Conservation (phyloP, 495 filamentous ascomycete species). For the Cercophora samala region DNA sequence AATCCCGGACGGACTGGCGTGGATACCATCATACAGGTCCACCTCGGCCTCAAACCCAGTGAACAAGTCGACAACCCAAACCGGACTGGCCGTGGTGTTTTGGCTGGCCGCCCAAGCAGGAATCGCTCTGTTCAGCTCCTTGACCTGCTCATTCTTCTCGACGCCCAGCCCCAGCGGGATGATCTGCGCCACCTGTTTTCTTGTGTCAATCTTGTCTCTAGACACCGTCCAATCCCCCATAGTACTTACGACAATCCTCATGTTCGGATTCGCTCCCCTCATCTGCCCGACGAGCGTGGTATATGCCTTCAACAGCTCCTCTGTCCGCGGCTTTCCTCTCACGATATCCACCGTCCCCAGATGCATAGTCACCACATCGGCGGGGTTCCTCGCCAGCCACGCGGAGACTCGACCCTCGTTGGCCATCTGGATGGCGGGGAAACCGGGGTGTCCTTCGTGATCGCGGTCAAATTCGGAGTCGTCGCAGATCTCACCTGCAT, state of each 20-base stretch:
- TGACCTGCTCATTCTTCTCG: constrained; percentile 38
- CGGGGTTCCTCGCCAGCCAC: constrained; percentile 47
- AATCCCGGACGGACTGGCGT: constrained; percentile 37
- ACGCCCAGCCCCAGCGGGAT: constrained; percentile 42
- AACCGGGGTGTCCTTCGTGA: constrained; percentile 55
- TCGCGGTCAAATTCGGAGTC: constrained; percentile 44
- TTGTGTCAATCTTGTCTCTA: not conserved
- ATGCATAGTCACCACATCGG: constrained; percentile 52
- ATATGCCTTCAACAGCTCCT: constrained; percentile 47
- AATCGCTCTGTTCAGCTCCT: constrained; percentile 49
- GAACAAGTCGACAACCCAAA: constrained; percentile 51
- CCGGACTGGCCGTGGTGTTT: constrained; percentile 48
- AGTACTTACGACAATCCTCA: constrained; percentile 49
- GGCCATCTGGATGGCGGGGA: constrained; percentile 49
- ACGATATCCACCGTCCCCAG: constrained; percentile 54
- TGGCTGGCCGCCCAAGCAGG: constrained; percentile 41
- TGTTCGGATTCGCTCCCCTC: constrained; percentile 45
- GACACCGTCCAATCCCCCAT: not conserved
- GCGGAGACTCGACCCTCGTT: constrained; percentile 47
- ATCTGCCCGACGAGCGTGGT: constrained; percentile 45
- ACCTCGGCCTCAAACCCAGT: constrained; percentile 40
- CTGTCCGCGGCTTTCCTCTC: constrained; percentile 40
- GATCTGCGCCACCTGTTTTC: constrained; percentile 50
- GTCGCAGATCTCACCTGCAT: constrained; percentile 40
- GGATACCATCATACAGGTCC: constrained; percentile 48